A percentile compares a stretch with the other conserved stretches of the same genome.
These are phyloP conservation scores for Rhodotorula sp. DNA, from an alignment of 1,284 basidiomycete species.

Conservation along the genomic window DNA sequence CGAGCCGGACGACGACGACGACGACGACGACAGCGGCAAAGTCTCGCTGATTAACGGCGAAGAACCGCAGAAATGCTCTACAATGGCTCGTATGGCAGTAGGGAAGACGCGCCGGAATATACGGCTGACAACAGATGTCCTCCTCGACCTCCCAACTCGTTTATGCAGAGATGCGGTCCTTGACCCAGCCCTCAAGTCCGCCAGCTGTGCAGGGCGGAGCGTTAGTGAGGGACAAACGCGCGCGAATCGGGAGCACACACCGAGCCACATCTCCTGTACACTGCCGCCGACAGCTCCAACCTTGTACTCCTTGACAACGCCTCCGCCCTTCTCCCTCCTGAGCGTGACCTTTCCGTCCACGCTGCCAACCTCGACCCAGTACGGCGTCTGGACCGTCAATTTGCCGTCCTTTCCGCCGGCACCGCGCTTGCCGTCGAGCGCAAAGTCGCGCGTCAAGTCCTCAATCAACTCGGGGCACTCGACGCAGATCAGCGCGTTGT, in stretches of 20 bases:
- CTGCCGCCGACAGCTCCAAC: conserved; percentile 77
- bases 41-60: too few relatives aligned
- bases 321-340: conserved; percentile 57
- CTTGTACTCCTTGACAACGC: conserved; percentile 59
- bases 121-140: too few relatives aligned
- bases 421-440: conserved; percentile 68
- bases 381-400: conserved; percentile 71
- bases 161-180: conserved; percentile 50
- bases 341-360: conserved; percentile 57
- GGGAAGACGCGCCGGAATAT: too few relatives aligned
- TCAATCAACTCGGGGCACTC: conserved; percentile 85
- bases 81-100: too few relatives aligned
- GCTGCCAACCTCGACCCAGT: conserved; percentile 67
- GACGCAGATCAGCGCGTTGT: conserved; percentile 94
- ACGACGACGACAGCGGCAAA: too few relatives aligned
- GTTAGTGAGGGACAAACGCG: neutral
- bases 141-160: too few relatives aligned
- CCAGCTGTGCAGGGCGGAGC: conserved; percentile 45
- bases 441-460: conserved; percentile 74
- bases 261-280: conserved; percentile 77
- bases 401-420: conserved; percentile 73
- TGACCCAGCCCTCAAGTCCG: conserved; percentile 56
- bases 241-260: conserved; percentile 21
- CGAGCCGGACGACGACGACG: neutral
- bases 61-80: too few relatives aligned